Evolutionary conservation across 768 basidiomycete genomes (phyloP), one percentile per base, ranked within the genome.

Genomic region (Tylopilus sp.): DNA sequence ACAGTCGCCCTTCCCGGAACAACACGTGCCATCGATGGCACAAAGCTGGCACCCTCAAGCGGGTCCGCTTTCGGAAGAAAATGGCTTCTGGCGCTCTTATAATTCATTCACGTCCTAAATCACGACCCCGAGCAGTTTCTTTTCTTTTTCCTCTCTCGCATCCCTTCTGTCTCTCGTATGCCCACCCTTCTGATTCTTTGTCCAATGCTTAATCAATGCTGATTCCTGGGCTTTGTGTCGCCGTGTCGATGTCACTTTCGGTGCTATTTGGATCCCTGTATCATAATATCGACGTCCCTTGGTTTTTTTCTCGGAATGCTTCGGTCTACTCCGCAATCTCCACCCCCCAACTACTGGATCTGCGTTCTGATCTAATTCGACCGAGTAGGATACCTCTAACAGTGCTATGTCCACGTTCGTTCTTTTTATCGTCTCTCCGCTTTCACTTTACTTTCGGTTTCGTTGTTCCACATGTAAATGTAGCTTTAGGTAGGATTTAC

Each of bases 11-110:
- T 68, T 55, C 47, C 35, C 47, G 20, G 62, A 56, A 22, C 51
- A 52, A 21, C 61, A 57, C 20, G 26, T 47, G 15, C 59, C 53
- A 11, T 25, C 55, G 23, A 58, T 61, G 30, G 10, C 51, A 0
- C 55, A 53, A 36, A 15, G 49, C 2, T 67, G 66, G 66, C 41
- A 57, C 4, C 56, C 56, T 6, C 63, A 63, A 50, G 4, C 57
- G 4, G 44, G 39, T 6, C 2, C 54, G 8, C 40, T 60, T 11
- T 41, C 57, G 13, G 61, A 65, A 18, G 61, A 57, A 25, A 33
- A 17, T 28, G 42, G 52, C 22, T 67, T 59, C 42, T 67, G 65
- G 65, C 65, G 57, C 33, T 9, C 62, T 33, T 67, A 63, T 47
- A 63, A 65, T 12, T 53, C 52, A 9, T 67, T 63, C 44, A 45